Evolutionary conservation across 2,329 filamentous ascomycete genomes (phyloP).

Genomic region (Juglanconis juglandina): DNA sequence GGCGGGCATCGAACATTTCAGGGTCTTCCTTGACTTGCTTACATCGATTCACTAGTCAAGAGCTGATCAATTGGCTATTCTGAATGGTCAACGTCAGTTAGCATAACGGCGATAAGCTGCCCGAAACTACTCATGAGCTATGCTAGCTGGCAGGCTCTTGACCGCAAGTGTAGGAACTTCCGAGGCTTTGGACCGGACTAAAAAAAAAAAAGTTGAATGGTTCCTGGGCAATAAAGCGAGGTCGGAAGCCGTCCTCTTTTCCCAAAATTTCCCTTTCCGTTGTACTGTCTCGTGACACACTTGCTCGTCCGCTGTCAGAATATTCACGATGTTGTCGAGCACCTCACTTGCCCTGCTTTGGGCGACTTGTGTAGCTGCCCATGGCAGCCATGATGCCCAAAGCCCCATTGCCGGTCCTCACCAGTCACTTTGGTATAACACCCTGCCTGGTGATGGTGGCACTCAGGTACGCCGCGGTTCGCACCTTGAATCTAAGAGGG

Average conservation of each 20-base stretch:
- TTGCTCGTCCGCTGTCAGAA: neutral
- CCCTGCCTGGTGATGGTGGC: conserved; percentile 76
- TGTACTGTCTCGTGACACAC: neutral
- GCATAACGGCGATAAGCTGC: conserved; percentile 13
- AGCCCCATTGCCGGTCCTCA: conserved; percentile 65
- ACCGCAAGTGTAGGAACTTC: neutral
- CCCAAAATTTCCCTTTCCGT: neutral
- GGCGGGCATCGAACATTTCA: neutral
- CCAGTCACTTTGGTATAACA: conserved; percentile 77
- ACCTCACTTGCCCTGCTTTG: conserved; percentile 36
- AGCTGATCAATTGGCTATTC: conserved; percentile 7
- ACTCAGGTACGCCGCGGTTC: conserved; percentile 58
- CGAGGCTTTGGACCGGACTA: neutral
- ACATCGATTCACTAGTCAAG: conserved; percentile 14
- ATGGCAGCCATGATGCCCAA: conserved; percentile 57
- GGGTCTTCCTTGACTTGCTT: conserved; percentile 1
- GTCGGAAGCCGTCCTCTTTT: neutral
- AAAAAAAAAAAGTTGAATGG: neutral
- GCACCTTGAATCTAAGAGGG: conserved; percentile 1
- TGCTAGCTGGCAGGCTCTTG: neutral
- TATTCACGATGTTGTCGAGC: conserved; percentile 26
- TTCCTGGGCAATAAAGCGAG: conserved; percentile 4
- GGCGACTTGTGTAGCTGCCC: conserved; percentile 53
- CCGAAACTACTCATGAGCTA: neutral
- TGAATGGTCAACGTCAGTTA: conserved; percentile 8